Conservation (phyloP, 1,284 basidiomycete genomes). For the Moesziomyces sp. region DNA sequence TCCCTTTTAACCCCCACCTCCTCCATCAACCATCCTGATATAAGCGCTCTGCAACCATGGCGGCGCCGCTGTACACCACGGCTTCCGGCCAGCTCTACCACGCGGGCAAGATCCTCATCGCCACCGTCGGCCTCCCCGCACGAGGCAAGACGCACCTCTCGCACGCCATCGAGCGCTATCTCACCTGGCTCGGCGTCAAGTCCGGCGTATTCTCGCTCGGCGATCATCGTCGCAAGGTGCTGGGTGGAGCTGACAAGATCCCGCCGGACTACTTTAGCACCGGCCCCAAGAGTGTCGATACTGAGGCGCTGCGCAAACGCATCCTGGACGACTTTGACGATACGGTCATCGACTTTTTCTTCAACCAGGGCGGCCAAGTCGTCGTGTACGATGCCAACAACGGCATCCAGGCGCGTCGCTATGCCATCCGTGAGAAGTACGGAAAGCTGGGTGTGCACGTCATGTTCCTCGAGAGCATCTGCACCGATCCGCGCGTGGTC, state of each 20-base stretch:
- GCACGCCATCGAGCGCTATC: constrained; percentile 91
- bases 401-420: constrained; percentile 77
- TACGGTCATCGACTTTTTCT: constrained; percentile 89
- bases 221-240: constrained; percentile 88
- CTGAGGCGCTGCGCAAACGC: constrained; percentile 78
- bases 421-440: constrained; percentile 83
- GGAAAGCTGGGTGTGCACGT: constrained; percentile 82
- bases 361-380: constrained; percentile 82
- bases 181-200: constrained; percentile 97
- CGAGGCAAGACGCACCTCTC: constrained; percentile 97
- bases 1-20: no score
- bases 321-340: constrained; percentile 86
- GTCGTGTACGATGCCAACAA: constrained; percentile 99
- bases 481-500: constrained; percentile 82
- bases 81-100: constrained; percentile 81
- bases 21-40: no score
- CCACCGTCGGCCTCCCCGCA: constrained; percentile 85
- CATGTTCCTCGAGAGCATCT: constrained; percentile 77
- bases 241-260: constrained; percentile 87
- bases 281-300: constrained; percentile 71
- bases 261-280: constrained; percentile 91
- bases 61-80: constrained; percentile 61
- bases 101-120: constrained; percentile 91
- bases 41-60: constrained; percentile 59
- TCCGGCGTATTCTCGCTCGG: constrained; percentile 93